Evolutionary conservation across 768 basidiomycete species (phyloP), one percentile per base, ranked within the genome.

Genomic region (Xanthoconium stramineum): DNA sequence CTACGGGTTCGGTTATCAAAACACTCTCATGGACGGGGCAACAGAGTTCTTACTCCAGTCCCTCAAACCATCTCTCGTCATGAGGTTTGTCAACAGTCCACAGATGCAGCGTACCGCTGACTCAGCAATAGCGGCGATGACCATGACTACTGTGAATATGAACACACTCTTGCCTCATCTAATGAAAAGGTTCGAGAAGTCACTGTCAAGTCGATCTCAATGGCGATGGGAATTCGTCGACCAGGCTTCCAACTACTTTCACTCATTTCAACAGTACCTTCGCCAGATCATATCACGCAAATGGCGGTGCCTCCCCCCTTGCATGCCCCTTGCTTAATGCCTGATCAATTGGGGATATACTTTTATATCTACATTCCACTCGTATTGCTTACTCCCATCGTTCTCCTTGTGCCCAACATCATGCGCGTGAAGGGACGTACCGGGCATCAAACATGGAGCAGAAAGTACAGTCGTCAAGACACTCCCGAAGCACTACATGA

Each of bases 191-290:
- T 83, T 13, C 80, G 78, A 49, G 95, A 98, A 73, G 79, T 95
- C 19, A 90, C 92, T 0, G 82, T 98, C 65, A 97, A 94, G 69
- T 88, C 92, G 3, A 78, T 97, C 64, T 93, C 92, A 13, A 91
- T 94, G 79, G 89, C 87, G 5, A 91, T 93, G 84, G 91, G 90
- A 33, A 81, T 98, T 50, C 79, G 80, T 43, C 77, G 78, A 30
- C 94, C 96, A 7, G 96, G 94, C 40, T 94, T 94, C 72, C 92
- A 96, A 62, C 80, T 98, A 19, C 80, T 98, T 43, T 90, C 94
- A 2, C 80, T 98, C 24, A 77, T 47, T 75, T 45, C 78, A 78
- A 24, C 72, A 61, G 52, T 63, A 40, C 65, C 67, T 49, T 61
- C 61, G 4, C 56, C 60, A 20, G 67, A 66, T 37, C 62, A 45